These are phyloP conservation scores for Tolypocladium ovalisporum DNA, from an alignment of 2,329 filamentous ascomycete species.

Conservation along the genomic window DNA sequence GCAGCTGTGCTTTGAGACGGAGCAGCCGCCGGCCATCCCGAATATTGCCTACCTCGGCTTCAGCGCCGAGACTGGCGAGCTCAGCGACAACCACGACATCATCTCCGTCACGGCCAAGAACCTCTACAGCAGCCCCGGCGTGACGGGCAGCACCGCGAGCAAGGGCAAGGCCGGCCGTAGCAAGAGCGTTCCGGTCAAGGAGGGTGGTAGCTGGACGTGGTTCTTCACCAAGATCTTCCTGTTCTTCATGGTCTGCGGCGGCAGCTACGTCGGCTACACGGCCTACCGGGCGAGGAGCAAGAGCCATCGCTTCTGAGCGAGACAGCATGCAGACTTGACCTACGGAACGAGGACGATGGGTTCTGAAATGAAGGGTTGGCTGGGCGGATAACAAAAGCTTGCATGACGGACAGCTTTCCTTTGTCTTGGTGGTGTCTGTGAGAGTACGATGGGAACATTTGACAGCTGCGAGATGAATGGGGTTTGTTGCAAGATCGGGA, in stretches of 20 bases:
- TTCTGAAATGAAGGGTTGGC: neutral
- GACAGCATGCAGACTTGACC: neutral
- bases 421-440: neutral
- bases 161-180: slow-evolving; percentile 23
- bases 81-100: slow-evolving; percentile 97
- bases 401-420: neutral
- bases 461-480: neutral
- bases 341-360: neutral
- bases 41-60: slow-evolving; percentile 65
- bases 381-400: neutral
- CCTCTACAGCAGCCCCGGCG: slow-evolving; percentile 56
- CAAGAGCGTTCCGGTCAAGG: slow-evolving; percentile 23
- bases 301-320: slow-evolving; percentile 42
- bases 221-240: slow-evolving; percentile 76
- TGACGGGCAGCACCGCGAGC: slow-evolving; percentile 20
- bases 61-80: slow-evolving; percentile 85
- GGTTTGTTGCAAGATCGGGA: neutral
- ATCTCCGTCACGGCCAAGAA: slow-evolving; percentile 79
- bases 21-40: slow-evolving; percentile 64
- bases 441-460: neutral
- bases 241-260: slow-evolving; percentile 51
- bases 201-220: slow-evolving; percentile 46
- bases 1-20: slow-evolving; percentile 77
- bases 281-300: slow-evolving; percentile 62
- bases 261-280: slow-evolving; percentile 77